Evolutionary conservation across 495 filamentous ascomycete genomes (phyloP).

Genomic region (Penicillium atrosanguineum): DNA sequence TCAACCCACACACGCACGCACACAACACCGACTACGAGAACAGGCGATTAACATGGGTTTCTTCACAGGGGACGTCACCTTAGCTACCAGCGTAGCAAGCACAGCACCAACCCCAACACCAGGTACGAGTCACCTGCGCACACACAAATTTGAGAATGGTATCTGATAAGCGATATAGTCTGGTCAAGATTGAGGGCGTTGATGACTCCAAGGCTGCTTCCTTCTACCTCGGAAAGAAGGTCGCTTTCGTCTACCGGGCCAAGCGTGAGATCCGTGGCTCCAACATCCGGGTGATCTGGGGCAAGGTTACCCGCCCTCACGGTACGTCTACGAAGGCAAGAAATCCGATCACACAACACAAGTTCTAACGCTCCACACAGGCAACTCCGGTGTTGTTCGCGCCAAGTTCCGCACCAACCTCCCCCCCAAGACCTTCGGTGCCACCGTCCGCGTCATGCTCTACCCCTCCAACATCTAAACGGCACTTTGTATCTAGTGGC

Average conservation of each 20-base stretch:
- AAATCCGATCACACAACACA: not conserved
- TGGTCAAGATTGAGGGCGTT: constrained; percentile 98
- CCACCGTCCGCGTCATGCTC: constrained; percentile 95
- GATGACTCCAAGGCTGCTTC: constrained; percentile 80
- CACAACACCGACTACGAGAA: constrained; percentile 14
- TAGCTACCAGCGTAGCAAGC: constrained; percentile 88
- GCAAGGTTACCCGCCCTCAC: constrained; percentile 93
- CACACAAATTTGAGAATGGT: constrained; percentile 14
- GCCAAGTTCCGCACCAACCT: constrained; percentile 95
- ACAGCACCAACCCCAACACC: constrained; percentile 80
- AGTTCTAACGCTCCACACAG: constrained; percentile 37
- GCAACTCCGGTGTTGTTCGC: constrained; percentile 94
- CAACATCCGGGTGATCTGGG: constrained; percentile 99
- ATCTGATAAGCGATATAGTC: constrained; percentile 41
- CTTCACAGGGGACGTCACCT: constrained; percentile 79
- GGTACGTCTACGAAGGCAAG: constrained; percentile 55
- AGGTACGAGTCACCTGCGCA: constrained; percentile 33
- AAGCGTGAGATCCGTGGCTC: constrained; percentile 88
- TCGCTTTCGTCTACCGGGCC: constrained; percentile 95
- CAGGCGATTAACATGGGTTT: constrained; percentile 37
- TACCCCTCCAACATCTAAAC: constrained; percentile 74
- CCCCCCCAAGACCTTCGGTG: constrained; percentile 92
- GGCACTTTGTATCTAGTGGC: constrained; percentile 39
- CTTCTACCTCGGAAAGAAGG: constrained; percentile 93
- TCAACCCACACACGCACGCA: not conserved